Evolutionary conservation across 805 yeast species (phyloP).

Genomic region (Hermanozyma aechmeae): DNA sequence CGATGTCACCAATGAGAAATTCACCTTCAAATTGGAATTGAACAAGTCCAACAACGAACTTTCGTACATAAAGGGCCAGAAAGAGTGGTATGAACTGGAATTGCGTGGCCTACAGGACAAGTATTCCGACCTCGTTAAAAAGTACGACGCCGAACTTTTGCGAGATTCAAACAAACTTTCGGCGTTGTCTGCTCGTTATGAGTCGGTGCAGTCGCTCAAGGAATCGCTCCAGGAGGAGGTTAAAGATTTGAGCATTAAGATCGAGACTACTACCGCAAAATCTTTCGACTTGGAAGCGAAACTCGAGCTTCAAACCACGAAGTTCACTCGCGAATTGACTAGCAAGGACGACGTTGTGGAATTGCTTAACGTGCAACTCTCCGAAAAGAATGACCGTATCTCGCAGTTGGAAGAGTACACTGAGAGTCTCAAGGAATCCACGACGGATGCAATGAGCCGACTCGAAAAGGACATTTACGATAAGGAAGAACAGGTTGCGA

Average conservation of each 20-base stretch:
- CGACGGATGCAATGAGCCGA: constrained; percentile 25
- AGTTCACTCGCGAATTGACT: constrained; percentile 24
- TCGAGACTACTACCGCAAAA: constrained; percentile 16
- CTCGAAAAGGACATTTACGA: constrained; percentile 27
- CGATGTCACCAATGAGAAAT: constrained; percentile 27
- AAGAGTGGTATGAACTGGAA: constrained; percentile 32
- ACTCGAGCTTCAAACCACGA: constrained; percentile 39
- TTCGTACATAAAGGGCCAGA: constrained; percentile 23
- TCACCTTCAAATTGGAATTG: constrained; percentile 23
- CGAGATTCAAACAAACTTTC: constrained; percentile 19
- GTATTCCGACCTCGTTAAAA: constrained; percentile 28
- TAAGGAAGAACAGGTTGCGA: constrained; percentile 23
- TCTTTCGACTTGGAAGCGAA: constrained; percentile 14
- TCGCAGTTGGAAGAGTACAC: constrained; percentile 41
- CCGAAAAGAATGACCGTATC: constrained; percentile 44
- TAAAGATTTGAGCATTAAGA: constrained; percentile 37
- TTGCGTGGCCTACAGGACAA: constrained; percentile 24
- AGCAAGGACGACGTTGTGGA: constrained; percentile 54
- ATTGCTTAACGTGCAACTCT: constrained; percentile 43
- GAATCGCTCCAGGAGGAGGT: constrained; percentile 24
- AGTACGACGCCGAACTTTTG: constrained; percentile 27
- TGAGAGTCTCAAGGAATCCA: constrained; percentile 29
- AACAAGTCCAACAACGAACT: constrained; percentile 27
- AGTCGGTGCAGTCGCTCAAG: constrained; percentile 25
- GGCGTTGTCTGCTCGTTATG: constrained; percentile 10